Evolutionary conservation across 805 yeast genomes (phyloP).

Genomic region (Kuraishia piskuri): DNA sequence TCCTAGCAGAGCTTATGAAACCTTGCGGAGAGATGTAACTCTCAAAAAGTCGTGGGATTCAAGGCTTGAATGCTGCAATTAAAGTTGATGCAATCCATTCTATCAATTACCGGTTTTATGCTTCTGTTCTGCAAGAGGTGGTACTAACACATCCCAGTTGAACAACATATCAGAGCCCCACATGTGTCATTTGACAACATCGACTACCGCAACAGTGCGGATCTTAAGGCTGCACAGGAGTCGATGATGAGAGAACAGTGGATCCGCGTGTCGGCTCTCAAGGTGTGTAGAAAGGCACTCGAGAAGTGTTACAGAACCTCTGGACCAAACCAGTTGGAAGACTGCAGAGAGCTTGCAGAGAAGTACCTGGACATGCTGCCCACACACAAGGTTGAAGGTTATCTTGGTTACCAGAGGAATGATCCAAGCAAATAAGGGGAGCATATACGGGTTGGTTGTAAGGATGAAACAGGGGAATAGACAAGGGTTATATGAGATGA

Average conservation of each 20-base stretch:
- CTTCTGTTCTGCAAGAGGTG: no score
- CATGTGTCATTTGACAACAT: conserved; percentile 78
- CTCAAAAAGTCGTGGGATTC: no score
- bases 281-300: conserved; percentile 63
- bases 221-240: conserved; percentile 65
- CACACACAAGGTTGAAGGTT: conserved; percentile 59
- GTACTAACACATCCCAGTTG: conserved; percentile 2
- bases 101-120: no score
- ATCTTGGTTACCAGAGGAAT: conserved; percentile 80
- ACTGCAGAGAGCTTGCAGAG: conserved; percentile 73
- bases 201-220: conserved; percentile 57
- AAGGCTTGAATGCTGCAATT: no score
- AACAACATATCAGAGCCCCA: conserved; percentile 33
- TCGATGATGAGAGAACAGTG: conserved; percentile 75
- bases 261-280: conserved; percentile 60
- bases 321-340: conserved; percentile 66
- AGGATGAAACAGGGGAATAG: background rate
- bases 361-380: conserved; percentile 73
- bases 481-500: background rate
- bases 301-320: conserved; percentile 57
- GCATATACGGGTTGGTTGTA: background rate
- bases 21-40: no score
- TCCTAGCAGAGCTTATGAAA: no score
- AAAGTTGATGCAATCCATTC: no score
- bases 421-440: conserved; percentile 60